Conservation (phyloP, 2,329 filamentous ascomycete species). For the Botrytis elliptica region DNA sequence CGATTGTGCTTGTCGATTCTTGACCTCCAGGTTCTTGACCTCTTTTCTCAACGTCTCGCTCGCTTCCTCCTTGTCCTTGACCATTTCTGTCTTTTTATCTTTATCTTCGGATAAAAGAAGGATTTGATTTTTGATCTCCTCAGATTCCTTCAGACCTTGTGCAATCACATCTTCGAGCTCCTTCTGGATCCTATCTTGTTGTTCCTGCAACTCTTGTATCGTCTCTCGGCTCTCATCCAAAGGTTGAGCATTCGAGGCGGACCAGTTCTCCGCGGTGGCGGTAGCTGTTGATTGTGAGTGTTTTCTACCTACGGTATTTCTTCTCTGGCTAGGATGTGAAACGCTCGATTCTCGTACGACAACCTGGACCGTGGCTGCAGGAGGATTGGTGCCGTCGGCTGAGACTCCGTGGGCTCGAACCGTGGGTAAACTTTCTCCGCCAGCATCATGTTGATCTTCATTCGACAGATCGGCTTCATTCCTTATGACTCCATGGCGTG, state of each 20-base stretch:
- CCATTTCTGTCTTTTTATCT: constrained; percentile 70
- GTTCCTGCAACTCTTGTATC: constrained; percentile 75
- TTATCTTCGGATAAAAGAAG: constrained; percentile 73
- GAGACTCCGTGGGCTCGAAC: constrained; percentile 49
- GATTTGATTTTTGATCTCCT: constrained; percentile 64
- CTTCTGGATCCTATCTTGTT: constrained; percentile 73
- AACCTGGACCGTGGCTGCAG: constrained; percentile 55
- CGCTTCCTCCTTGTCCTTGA: constrained; percentile 88
- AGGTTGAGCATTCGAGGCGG: constrained; percentile 41
- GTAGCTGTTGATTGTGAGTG: constrained; percentile 66
- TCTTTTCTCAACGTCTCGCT: constrained; percentile 82
- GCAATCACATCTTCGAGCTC: constrained; percentile 79
- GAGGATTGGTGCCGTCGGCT: constrained; percentile 60
- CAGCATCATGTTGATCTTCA: constrained; percentile 48
- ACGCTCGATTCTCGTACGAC: constrained; percentile 66
- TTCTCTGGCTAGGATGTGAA: constrained; percentile 53
- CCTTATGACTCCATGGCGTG: constrained; percentile 56
- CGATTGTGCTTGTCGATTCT: constrained; percentile 78
- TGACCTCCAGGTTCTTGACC: constrained; percentile 74
- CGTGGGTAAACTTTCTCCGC: constrained; percentile 48
- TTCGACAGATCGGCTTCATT: constrained; percentile 56
- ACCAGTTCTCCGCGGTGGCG: constrained; percentile 34
- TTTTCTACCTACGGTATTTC: constrained; percentile 61
- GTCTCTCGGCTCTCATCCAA: constrained; percentile 61
- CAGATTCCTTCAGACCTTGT: constrained; percentile 69